Base-by-base conservation (phyloP, 345 rosid genomes). In the Triadica sebifera region DNA sequence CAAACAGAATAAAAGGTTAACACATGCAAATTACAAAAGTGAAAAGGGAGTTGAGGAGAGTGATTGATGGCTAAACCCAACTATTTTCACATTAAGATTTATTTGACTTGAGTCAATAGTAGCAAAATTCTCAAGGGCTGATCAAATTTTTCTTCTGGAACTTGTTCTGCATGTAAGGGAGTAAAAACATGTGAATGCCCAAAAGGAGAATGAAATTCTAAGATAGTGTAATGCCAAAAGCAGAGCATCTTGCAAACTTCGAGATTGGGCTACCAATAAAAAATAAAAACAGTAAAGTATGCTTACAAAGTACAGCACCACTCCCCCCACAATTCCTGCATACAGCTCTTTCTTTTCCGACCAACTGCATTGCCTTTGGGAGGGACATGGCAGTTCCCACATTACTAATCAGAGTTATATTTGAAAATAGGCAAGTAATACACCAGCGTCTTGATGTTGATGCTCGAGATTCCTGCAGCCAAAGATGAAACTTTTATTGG, bases 261-360 rank as follows among this genome's bases (percentile, higher is more conserved):
- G 10, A 12, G 37, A 69, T 51, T 16, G 20, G 58, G 25, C 25
- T 15, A 37, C 20, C 1, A 12, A 43, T 3, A 71, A 22, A 25
- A n/a, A 17, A 52, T 46, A 53, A 51, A 72, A 68, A 71, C 34
- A 75, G 45, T 45, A 43, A 20, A 16, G 47, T 5, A n/a, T 2
- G 77, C 96, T 91, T 79, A 94, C 98, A 94, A 43, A 94, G 81
- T 60, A 94, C 81, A 79, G 96, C 94, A 61, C 98, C 98, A 73
- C 84, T 85, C 64, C 98, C 97, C 24, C 63, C 73, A 74, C 97
- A 94, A 80, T 94, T 94, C 46, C 95, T 88, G 72, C 98, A 94
- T 47, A 78, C 86, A 38, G 87, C 77, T 76, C 84, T 88, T 85
- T 88, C 88, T 77, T 84, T 90, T 78, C 84, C 92, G 37, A 86